Evolutionary conservation across 441 rosid species (phyloP).

Genomic region (Populus hybrid): DNA sequence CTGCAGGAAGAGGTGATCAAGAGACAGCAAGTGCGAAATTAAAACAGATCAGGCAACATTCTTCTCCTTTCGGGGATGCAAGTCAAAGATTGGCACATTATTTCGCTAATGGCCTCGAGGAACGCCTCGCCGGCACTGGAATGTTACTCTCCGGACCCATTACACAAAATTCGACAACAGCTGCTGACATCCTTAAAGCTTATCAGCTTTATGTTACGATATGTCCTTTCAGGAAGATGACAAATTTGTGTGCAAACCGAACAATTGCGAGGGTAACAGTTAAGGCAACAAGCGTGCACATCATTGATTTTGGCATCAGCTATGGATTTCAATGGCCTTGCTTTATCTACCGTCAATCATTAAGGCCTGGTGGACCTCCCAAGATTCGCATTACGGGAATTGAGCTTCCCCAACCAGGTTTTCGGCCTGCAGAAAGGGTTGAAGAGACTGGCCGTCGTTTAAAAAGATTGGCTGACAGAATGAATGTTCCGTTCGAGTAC

Average conservation of each 20-base stretch:
- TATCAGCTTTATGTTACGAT: slow-evolving; percentile 45
- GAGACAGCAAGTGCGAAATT: slow-evolving; percentile 58
- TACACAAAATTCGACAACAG: slow-evolving; percentile 29
- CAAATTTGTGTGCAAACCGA: slow-evolving; percentile 42
- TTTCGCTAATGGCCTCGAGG: slow-evolving; percentile 86
- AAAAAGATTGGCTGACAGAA: slow-evolving; percentile 55
- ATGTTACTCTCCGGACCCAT: background rate
- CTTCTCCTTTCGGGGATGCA: slow-evolving; percentile 63
- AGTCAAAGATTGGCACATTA: slow-evolving; percentile 71
- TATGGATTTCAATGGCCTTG: slow-evolving; percentile 88
- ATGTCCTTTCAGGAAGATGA: slow-evolving; percentile 55
- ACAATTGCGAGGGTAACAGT: slow-evolving; percentile 44
- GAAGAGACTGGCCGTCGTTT: slow-evolving; percentile 70
- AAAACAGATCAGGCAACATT: slow-evolving; percentile 59
- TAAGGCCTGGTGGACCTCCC: slow-evolving; percentile 38
- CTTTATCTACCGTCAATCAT: slow-evolving; percentile 51
- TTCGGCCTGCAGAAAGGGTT: slow-evolving; percentile 56
- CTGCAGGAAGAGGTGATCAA: slow-evolving; percentile 50
- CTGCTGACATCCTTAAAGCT: slow-evolving; percentile 63
- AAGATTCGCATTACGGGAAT: slow-evolving; percentile 77
- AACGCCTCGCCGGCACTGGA: slow-evolving; percentile 60
- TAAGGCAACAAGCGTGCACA: slow-evolving; percentile 55
- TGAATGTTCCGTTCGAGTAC: slow-evolving; percentile 63
- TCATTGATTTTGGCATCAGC: slow-evolving; percentile 68
- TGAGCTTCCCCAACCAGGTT: slow-evolving; percentile 66